Conservation (phyloP, 139 green algal genomes). For the Tetraselmis chui region DNA sequence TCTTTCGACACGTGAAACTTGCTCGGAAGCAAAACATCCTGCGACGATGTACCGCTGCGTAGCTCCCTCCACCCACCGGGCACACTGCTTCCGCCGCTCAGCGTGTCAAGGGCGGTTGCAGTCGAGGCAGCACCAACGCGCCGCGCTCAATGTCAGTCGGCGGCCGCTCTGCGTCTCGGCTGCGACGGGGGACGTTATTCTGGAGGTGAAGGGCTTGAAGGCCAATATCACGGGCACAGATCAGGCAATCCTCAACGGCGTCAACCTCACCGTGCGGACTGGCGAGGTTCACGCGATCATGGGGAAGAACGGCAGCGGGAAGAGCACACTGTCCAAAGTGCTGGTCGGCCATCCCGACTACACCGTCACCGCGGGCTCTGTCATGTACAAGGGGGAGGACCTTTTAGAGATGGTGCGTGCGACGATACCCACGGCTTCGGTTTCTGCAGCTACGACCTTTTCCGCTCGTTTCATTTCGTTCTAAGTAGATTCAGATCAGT, state of each 20-base stretch:
- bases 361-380: constrained; percentile 80
- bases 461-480: no score
- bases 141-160: no score
- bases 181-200: constrained; percentile 23
- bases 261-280: constrained; percentile 80
- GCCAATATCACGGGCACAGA: constrained; percentile 68
- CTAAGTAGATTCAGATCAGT: no score
- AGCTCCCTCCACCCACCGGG: no score
- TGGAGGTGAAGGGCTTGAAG: constrained; percentile 72
- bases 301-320: constrained; percentile 97
- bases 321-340: constrained; percentile 92
- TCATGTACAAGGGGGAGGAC: constrained; percentile 83
- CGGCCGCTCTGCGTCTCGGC: neutral
- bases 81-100: no score
- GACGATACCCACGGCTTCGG: neutral
- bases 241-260: constrained; percentile 86
- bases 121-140: no score
- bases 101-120: no score
- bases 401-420: constrained; percentile 65
- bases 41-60: no score
- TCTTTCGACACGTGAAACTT: no score
- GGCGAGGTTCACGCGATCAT: constrained; percentile 96
- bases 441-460: no score
- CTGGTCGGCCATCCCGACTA: constrained; percentile 97
- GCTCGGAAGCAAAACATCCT: no score